These are phyloP conservation scores for Periconia digitata DNA, from an alignment of 2,329 filamentous ascomycete genomes.

Conservation along the genomic window DNA sequence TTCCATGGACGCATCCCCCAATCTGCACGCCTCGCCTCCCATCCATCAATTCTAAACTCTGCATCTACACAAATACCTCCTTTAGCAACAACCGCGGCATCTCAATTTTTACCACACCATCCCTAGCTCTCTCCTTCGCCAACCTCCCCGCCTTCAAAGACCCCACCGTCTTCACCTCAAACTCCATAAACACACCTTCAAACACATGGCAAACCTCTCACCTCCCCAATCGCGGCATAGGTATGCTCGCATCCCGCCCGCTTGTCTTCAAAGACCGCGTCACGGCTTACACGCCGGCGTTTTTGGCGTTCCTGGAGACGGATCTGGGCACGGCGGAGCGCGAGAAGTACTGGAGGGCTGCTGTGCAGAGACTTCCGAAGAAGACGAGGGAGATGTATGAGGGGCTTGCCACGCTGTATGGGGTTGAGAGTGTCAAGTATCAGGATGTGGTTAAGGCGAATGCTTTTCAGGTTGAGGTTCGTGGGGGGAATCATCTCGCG, in stretches of 20 bases:
- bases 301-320: conserved; percentile 33
- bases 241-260: conserved; percentile 27
- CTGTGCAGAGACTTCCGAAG: conserved; percentile 28
- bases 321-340: conserved; percentile 29
- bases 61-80: conserved; percentile 30
- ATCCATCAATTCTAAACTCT: conserved; percentile 27
- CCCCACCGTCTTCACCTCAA: conserved; percentile 5
- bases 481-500: conserved; percentile 32
- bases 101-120: conserved; percentile 37
- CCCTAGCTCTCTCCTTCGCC: conserved; percentile 23
- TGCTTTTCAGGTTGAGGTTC: conserved; percentile 33
- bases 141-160: conserved; percentile 26
- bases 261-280: conserved; percentile 27
- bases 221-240: conserved; percentile 34
- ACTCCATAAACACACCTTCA: conserved; percentile 22
- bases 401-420: conserved; percentile 28
- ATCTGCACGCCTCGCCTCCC: conserved; percentile 26
- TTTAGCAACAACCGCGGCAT: conserved; percentile 35
- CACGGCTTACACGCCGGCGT: conserved; percentile 33
- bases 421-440: conserved; percentile 22
- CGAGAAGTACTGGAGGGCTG: conserved; percentile 28
- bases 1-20: conserved; percentile 30
- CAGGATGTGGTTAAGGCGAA: conserved; percentile 42
- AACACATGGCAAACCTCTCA: conserved; percentile 20
- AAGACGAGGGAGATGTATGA: conserved; percentile 20